Evolutionary conservation across 208 protist species (phyloP).

Genomic region (Leishmania tarentolae): DNA sequence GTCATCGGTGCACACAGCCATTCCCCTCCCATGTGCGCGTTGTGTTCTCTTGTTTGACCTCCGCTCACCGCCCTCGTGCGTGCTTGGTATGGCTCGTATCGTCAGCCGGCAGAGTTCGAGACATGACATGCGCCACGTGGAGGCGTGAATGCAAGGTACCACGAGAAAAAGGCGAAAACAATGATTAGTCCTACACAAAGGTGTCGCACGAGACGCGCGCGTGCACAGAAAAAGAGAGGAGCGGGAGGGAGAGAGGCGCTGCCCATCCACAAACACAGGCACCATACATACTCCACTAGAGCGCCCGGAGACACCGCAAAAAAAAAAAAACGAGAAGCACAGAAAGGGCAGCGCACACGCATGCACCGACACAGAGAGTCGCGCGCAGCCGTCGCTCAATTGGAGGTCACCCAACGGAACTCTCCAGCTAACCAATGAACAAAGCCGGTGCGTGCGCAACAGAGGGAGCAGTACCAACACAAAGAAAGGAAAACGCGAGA

Average conservation of each 20-base stretch:
- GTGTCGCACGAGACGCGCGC: no score
- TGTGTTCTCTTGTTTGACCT: neutral
- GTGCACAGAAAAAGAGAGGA: neutral
- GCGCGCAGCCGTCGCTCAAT: neutral
- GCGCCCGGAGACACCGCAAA: neutral
- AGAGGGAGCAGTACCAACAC: neutral
- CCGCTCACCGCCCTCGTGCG: neutral
- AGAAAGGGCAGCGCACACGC: neutral
- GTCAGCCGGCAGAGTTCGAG: no score
- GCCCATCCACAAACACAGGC: no score
- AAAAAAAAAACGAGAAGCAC: neutral
- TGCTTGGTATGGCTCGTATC: no score
- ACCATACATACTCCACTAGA: no score
- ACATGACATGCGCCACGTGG: no score
- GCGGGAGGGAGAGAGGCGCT: neutral
- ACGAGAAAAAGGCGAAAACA: neutral
- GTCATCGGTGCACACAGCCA: neutral
- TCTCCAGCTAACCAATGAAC: neutral
- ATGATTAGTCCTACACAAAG: no score
- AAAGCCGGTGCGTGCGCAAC: neutral
- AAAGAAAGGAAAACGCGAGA: neutral
- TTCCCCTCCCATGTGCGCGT: neutral
- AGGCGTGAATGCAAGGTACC: no score
- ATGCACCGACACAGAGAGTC: no score
- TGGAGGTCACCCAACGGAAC: neutral